Evolutionary conservation across 2,329 filamentous ascomycete species (phyloP).

Genomic region (Magnaporthiopsis incrustans): DNA sequence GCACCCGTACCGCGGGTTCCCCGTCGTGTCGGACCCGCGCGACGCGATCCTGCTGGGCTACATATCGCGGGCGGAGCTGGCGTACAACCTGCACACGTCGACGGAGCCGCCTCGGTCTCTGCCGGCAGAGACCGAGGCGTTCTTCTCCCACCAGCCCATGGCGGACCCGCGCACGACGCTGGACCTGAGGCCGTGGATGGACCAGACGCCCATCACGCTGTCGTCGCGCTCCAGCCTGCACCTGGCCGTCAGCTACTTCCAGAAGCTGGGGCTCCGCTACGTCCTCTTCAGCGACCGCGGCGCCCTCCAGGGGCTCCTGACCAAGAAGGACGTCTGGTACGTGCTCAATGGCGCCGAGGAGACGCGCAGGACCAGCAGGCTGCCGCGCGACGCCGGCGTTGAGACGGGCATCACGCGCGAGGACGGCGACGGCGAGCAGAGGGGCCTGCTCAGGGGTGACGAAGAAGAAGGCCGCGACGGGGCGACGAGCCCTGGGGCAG

Average conservation of each 20-base stretch:
- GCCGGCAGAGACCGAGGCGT: conserved; percentile 64
- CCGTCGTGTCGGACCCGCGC: conserved; percentile 71
- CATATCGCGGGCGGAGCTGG: conserved; percentile 84
- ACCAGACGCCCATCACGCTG: conserved; percentile 91
- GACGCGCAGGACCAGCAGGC: conserved; percentile 35
- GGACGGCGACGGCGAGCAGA: conserved; percentile 31
- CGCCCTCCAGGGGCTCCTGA: conserved; percentile 73
- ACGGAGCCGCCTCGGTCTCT: conserved; percentile 49
- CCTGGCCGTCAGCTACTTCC: conserved; percentile 87
- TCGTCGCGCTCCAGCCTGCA: conserved; percentile 69
- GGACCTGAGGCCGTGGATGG: conserved; percentile 95
- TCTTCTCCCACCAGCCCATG: conserved; percentile 77
- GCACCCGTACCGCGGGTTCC: conserved; percentile 83
- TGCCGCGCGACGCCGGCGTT: conserved; percentile 12
- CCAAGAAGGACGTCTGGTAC: conserved; percentile 97
- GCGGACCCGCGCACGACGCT: conserved; percentile 70
- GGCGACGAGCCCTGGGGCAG: conserved; percentile 16
- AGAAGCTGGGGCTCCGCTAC: conserved; percentile 86
- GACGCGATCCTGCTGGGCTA: conserved; percentile 82
- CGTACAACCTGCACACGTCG: conserved; percentile 66
- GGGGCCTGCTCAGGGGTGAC: conserved; percentile 30
- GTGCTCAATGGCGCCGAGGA: conserved; percentile 73
- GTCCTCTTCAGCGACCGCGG: conserved; percentile 81
- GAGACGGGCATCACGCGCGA: conserved; percentile 30
- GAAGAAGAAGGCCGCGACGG: conserved; percentile 23